These are phyloP conservation scores for Rosa chinensis DNA, from an alignment of 306 rosid species.

Conservation along the genomic window DNA sequence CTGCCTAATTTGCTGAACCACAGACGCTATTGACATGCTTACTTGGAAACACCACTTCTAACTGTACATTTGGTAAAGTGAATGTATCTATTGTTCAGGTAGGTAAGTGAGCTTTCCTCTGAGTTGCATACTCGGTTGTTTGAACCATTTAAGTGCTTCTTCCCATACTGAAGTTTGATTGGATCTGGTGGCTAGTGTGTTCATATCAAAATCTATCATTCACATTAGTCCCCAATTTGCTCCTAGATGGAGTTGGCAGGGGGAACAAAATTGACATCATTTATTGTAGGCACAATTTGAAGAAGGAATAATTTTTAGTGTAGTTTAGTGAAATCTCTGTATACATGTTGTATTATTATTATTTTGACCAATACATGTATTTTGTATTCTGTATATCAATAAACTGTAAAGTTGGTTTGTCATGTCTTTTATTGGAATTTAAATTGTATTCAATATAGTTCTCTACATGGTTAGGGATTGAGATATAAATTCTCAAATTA, in stretches of 20 bases:
- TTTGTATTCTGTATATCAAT: neutral
- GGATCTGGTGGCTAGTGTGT: neutral
- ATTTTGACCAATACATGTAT: neutral
- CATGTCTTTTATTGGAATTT: neutral
- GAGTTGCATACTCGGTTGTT: constrained; percentile 3
- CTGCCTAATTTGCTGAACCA: neutral
- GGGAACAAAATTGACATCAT: neutral
- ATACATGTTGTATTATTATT: neutral
- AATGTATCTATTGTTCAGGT: constrained; percentile 9
- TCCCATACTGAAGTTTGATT: neutral
- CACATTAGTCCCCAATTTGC: no score
- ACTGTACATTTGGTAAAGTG: constrained; percentile 15
- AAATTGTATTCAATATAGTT: neutral
- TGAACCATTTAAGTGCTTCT: neutral
- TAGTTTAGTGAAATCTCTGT: neutral
- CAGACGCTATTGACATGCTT: neutral
- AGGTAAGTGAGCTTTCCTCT: neutral
- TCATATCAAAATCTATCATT: neutral
- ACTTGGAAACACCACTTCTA: neutral
- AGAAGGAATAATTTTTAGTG: constrained; percentile 10
- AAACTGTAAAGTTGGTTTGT: neutral
- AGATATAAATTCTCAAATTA: no score
- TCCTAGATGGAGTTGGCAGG: neutral
- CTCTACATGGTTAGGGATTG: no score
- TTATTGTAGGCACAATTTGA: neutral